These are phyloP conservation scores for Eragrostis tef DNA, from an alignment of 202 grass and related monocot genomes.

Conservation along the genomic window DNA sequence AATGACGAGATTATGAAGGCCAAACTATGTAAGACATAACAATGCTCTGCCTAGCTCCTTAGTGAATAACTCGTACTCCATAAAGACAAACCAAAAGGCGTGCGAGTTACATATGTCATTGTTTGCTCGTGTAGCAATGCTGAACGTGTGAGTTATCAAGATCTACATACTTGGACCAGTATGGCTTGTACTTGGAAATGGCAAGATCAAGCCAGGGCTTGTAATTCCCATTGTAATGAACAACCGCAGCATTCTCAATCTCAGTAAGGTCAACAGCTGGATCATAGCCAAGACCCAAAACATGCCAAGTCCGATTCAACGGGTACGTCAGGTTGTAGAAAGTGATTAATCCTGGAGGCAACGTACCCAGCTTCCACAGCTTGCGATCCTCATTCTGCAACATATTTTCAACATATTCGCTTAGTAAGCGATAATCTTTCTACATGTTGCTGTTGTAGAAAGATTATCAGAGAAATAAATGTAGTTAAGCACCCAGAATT, in stretches of 20 bases:
- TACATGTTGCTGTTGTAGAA: slow-evolving; percentile 7
- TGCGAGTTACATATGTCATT: slow-evolving; percentile 47
- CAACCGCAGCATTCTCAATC: slow-evolving; percentile 78
- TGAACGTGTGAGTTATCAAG: slow-evolving; percentile 67
- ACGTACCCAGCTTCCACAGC: slow-evolving; percentile 89
- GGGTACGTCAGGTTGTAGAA: slow-evolving; percentile 97
- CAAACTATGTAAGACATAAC: slow-evolving; percentile 37
- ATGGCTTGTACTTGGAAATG: slow-evolving; percentile 80
- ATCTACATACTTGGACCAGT: slow-evolving; percentile 89
- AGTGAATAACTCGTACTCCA: slow-evolving; percentile 19
- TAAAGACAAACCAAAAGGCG: slow-evolving; percentile 25
- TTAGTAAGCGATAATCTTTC: slow-evolving; percentile 42
- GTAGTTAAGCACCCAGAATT: slow-evolving; percentile 36
- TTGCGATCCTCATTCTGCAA: slow-evolving; percentile 85
- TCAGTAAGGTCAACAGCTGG: slow-evolving; percentile 72
- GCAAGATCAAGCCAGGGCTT: slow-evolving; percentile 98
- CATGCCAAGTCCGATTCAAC: slow-evolving; percentile 85
- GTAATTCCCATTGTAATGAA: slow-evolving; percentile 98
- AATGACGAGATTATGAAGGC: slow-evolving; percentile 30
- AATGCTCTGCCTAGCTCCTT: slow-evolving; percentile 32
- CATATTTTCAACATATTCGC: slow-evolving; percentile 2
- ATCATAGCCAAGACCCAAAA: slow-evolving; percentile 95
- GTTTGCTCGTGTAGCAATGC: slow-evolving; percentile 64
- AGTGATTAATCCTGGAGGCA: slow-evolving; percentile 91
- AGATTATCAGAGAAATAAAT: slow-evolving; percentile 20